Conservation (phyloP, 306 rosid species). For the Vigna trinervia region DNA sequence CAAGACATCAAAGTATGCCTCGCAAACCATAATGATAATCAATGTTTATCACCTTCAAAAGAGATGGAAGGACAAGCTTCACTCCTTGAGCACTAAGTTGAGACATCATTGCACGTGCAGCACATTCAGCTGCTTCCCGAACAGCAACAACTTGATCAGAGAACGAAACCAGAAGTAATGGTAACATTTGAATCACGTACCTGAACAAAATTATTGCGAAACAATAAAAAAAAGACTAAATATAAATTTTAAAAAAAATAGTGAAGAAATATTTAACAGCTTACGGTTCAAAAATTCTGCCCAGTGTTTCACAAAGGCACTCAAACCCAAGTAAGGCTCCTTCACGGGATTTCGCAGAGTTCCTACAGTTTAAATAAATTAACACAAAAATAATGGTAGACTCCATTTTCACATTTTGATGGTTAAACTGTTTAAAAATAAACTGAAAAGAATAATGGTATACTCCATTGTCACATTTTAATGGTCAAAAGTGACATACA, state of each 20-base stretch:
- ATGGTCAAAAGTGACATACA: too few species aligned
- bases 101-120: constrained; percentile 99
- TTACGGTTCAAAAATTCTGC: constrained; percentile 95
- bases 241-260: not conserved
- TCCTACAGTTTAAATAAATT: constrained; percentile 62
- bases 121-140: constrained; percentile 96
- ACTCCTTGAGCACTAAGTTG: constrained; percentile 97
- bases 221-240: constrained; percentile 7
- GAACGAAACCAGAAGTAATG: constrained; percentile 90
- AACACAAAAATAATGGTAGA: not conserved
- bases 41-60: constrained; percentile 73
- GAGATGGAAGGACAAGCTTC: constrained; percentile 98
- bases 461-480: too few species aligned
- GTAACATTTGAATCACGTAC: constrained; percentile 95
- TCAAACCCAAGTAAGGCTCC: constrained; percentile 97
- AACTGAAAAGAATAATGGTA: not conserved
- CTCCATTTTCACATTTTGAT: not conserved
- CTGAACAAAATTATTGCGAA: constrained; percentile 52
- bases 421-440: constrained; percentile 6
- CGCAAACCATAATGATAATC: constrained; percentile 13
- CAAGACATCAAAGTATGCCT: not conserved
- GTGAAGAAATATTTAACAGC: constrained; percentile 43
- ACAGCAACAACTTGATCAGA: constrained; percentile 98
- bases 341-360: constrained; percentile 91
- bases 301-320: constrained; percentile 95